A percentile compares a stretch with the other conserved stretches of the same genome.
These are phyloP conservation scores for Sequoiadendron giganteum DNA, from an alignment of 75 land plant genomes.

Conservation along the genomic window DNA sequence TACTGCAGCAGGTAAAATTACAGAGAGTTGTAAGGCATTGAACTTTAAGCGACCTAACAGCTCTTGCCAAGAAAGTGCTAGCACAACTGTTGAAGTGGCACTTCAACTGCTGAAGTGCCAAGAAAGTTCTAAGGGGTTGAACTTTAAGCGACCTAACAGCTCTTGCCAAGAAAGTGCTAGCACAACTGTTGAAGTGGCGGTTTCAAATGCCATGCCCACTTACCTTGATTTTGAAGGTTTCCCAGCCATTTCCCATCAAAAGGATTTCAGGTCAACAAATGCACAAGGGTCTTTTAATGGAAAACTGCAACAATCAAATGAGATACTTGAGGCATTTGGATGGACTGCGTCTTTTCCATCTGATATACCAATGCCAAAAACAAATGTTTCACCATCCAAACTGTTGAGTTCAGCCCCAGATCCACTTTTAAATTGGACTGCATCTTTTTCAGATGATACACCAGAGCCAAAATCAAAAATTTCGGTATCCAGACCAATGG, in stretches of 20 bases:
- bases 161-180: conserved; percentile 1
- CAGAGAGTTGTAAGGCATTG: background rate
- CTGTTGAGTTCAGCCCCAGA: background rate
- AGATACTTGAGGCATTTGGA: background rate
- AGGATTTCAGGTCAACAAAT: background rate
- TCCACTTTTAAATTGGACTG: background rate
- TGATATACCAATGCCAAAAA: background rate
- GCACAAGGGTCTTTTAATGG: background rate
- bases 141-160: background rate
- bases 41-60: background rate
- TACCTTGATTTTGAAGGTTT: background rate
- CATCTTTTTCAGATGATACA: conserved; percentile 1
- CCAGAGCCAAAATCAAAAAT: background rate
- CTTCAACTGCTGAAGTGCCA: no score
- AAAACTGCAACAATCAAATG: background rate
- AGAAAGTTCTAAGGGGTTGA: background rate
- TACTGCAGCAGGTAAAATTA: background rate
- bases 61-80: background rate
- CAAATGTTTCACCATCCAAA: background rate
- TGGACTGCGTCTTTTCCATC: background rate
- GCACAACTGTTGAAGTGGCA: background rate
- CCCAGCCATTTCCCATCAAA: background rate
- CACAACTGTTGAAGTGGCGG: background rate
- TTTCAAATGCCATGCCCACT: background rate
- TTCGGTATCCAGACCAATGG: background rate